Conservation (phyloP, 2,329 filamentous ascomycete genomes). For the Talaromyces atroroseus region DNA sequence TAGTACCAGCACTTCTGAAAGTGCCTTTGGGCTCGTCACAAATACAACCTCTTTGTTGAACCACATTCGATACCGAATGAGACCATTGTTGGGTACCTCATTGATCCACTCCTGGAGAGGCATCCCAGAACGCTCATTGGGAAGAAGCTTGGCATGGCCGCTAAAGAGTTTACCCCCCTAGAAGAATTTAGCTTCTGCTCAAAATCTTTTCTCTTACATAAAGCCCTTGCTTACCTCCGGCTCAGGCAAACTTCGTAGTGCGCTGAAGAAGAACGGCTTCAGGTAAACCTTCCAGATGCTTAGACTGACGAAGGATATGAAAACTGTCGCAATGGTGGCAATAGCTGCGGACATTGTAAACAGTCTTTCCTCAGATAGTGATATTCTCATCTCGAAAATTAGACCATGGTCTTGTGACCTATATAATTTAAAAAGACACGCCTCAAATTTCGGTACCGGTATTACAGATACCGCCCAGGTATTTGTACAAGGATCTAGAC, state of each 20-base stretch:
- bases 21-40: conserved; percentile 6
- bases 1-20: conserved; percentile 6
- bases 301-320: background rate
- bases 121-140: conserved; percentile 8
- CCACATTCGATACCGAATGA: conserved; percentile 6
- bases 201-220: background rate
- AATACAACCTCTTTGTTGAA: conserved; percentile 7
- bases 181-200: background rate
- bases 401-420: background rate
- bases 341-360: background rate
- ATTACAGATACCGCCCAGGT: too few relatives aligned
- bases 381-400: too few relatives aligned
- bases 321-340: background rate
- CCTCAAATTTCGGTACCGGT: too few relatives aligned
- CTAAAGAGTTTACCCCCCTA: conserved; percentile 4
- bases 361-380: background rate
- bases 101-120: conserved; percentile 10
- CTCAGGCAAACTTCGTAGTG: conserved; percentile 2
- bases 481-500: background rate
- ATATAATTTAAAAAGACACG: background rate
- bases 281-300: background rate
- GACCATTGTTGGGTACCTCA: conserved; percentile 7
- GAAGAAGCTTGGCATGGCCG: conserved; percentile 5
- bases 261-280: background rate
- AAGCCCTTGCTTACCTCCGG: background rate